Evolutionary conservation across 768 basidiomycete species (phyloP), one percentile per base, ranked within the genome.

Genomic region (Kwoniella bestiolae): DNA sequence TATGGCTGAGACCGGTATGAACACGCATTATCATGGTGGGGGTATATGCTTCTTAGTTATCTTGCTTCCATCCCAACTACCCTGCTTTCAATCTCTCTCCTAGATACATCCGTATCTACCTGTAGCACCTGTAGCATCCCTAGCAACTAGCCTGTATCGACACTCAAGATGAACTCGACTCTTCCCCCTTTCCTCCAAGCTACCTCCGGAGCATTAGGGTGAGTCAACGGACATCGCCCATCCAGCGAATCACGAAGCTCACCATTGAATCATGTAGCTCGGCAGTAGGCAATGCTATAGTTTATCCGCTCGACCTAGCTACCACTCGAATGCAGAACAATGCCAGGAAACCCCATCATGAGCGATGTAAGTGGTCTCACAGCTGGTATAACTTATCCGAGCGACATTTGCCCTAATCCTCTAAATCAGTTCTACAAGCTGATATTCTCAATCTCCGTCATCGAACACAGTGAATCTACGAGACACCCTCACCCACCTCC

Each of bases 161-260:
- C 45, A 14, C 6, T 26, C 60, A 61, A n/a, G 49, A 77, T 77
- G 73, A 65, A 68, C 14, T 65, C 68, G 3, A 60, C 60, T 2
- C 56, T 76, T 5, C 76, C 76, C 16, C 70, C 76, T 32, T 52
- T 78, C 47, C 63, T 78, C 18, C 76, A 78, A 56, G 76, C 76
- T 7, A 71, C 72, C 3, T 68, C 76, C 1, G 76, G 72, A 6
- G 76, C 74, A 1, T 16, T 75, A 26, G 76, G 76, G 68, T 78
- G 51, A 59, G 67, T 35, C 34, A 23, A 29, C 50, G 14, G 25
- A 7, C 5, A 11, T 18, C 18, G 9, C 2, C 16, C 0, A 18
- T 31, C 8, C 6, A 14, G 12, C 25, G 41, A 11, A 23, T 16
- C 26, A 31, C 52, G 2, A 41, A 11, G 29, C 53, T 60, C 28